Conservation (phyloP, 495 filamentous ascomycete species). For the Emericellopsis terricola region DNA sequence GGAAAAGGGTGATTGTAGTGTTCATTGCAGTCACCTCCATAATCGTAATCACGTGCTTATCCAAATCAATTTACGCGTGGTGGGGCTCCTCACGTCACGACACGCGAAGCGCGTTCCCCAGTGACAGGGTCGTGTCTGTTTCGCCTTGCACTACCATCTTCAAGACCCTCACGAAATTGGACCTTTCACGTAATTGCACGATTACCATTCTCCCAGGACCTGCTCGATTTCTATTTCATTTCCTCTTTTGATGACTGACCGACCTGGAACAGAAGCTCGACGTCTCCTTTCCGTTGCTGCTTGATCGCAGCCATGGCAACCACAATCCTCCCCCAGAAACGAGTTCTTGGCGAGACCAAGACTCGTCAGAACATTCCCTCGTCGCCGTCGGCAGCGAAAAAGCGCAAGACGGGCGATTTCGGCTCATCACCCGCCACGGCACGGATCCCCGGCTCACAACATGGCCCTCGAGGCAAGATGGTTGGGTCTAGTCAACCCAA, state of each 20-base stretch:
- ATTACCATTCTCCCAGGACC: no score
- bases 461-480: conserved; percentile 33
- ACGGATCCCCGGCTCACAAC: conserved; percentile 39
- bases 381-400: conserved; percentile 36
- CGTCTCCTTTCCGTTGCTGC: no score
- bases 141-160: no score
- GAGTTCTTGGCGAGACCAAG: conserved; percentile 31
- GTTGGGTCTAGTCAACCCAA: conserved; percentile 68
- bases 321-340: conserved; percentile 31
- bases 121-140: background rate
- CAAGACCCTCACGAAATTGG: no score
- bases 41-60: background rate
- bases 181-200: no score
- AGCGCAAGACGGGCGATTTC: conserved; percentile 51
- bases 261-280: no score
- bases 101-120: background rate
- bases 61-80: conserved; percentile 1
- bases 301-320: conserved; percentile 26
- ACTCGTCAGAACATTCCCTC: conserved; percentile 25
- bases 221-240: no score
- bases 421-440: conserved; percentile 28
- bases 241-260: no score
- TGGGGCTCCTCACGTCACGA: conserved; percentile 2
- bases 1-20: no score
- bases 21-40: no score